phyloP scores from a whole-genome alignment of 306 rosid species.

The Lathyrus aphaca region DNA sequence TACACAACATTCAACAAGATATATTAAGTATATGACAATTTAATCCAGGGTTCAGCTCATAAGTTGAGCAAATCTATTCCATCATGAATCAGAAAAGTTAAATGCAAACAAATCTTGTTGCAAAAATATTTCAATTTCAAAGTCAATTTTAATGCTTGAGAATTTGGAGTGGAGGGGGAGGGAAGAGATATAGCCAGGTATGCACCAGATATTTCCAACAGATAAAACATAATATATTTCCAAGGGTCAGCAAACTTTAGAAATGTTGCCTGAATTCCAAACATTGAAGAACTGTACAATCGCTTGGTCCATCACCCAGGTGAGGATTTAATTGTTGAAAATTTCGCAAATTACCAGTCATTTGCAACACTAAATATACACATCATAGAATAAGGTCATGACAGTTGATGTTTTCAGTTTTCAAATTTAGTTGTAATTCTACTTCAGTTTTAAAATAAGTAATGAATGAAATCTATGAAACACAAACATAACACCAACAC shows the following conservation, averaged over 20 bases:
- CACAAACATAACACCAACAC: background rate
- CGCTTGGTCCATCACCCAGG: background rate
- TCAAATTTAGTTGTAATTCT: background rate
- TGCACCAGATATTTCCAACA: conserved; percentile 15
- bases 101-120: conserved; percentile 4
- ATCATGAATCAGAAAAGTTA: conserved; percentile 1
- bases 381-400: conserved; percentile 3
- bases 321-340: conserved; percentile 6
- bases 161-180: too few species aligned
- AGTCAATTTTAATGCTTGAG: background rate
- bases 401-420: conserved; percentile 17
- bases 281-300: conserved; percentile 8
- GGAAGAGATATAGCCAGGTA: background rate
- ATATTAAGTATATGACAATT: background rate
- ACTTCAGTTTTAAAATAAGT: background rate
- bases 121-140: conserved; percentile 7
- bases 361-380: conserved; percentile 12
- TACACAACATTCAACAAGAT: background rate
- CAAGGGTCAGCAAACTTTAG: background rate
- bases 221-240: conserved; percentile 18
- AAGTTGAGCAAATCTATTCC: background rate
- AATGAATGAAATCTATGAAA: background rate
- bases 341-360: background rate
- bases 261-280: conserved; percentile 14
- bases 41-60: background rate